Percentiles rank a stretch among this genome's conserved stretches.
phyloP scores from a whole-genome alignment of 164 flowering plant species.

The Magnolia changhungtana region DNA sequence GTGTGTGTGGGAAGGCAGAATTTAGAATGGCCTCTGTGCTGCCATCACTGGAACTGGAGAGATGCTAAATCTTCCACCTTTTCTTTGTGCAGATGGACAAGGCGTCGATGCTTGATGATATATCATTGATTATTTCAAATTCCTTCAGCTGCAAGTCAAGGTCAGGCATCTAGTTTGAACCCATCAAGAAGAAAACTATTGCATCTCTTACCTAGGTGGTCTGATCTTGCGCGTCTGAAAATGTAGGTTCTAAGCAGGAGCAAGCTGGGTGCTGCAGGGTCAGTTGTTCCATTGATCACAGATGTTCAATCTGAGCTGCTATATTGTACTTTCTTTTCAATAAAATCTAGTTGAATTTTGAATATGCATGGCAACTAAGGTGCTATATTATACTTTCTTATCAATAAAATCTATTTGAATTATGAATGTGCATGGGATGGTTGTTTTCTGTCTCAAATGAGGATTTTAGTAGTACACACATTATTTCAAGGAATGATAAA shows the following conservation, averaged over 20 bases:
- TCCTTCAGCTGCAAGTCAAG: constrained; percentile 42
- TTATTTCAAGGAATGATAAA: too few relatives aligned
- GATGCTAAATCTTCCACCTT: background rate
- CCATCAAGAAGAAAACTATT: background rate
- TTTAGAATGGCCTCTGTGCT: too few relatives aligned
- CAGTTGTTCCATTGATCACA: constrained; percentile 44
- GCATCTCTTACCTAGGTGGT: background rate
- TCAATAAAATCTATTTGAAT: too few relatives aligned
- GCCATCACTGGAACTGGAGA: too few relatives aligned
- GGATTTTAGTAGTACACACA: too few relatives aligned
- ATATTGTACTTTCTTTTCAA: background rate
- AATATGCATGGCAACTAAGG: too few relatives aligned
- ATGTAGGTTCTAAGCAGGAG: constrained; percentile 49
- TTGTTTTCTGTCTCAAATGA: too few relatives aligned
- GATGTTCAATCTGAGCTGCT: constrained; percentile 35
- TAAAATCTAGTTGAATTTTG: too few relatives aligned
- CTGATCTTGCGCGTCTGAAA: background rate
- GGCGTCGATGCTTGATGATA: constrained; percentile 42
- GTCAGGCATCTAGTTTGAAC: constrained; percentile 10
- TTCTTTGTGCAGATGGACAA: constrained; percentile 31
- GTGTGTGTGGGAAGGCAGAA: too few relatives aligned
- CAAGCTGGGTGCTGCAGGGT: constrained; percentile 40
- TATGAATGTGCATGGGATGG: too few relatives aligned
- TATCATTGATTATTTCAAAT: constrained; percentile 42
- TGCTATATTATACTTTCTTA: too few relatives aligned